Conservation (phyloP, 1,284 basidiomycete species). For the Ceratobasidium papillatum region DNA sequence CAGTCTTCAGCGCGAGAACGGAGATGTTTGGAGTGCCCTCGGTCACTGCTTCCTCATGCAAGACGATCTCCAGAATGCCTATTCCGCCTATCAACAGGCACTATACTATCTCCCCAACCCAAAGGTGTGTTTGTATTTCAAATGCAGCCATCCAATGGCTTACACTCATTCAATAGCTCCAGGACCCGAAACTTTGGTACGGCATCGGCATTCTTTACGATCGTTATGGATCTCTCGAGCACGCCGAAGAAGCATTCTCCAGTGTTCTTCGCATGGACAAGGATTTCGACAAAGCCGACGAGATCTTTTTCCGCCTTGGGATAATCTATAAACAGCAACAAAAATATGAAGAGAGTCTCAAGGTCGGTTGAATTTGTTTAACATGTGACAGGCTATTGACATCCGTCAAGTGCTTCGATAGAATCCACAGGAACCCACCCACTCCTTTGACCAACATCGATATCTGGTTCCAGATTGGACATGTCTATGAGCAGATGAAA, state of each 20-base stretch:
- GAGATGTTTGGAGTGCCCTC: constrained; percentile 93
- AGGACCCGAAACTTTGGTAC: constrained; percentile 99
- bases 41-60: constrained; percentile 99
- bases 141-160: constrained; percentile 22
- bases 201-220: constrained; percentile 99
- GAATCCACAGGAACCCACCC: constrained; percentile 94
- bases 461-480: constrained; percentile 99
- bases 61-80: constrained; percentile 98
- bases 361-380: constrained; percentile 54
- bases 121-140: constrained; percentile 63
- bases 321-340: constrained; percentile 99
- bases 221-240: constrained; percentile 96
- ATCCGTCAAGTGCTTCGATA: constrained; percentile 81
- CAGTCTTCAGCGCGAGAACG: constrained; percentile 87
- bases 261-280: constrained; percentile 94
- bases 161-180: constrained; percentile 39
- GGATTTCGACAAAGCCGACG: constrained; percentile 99
- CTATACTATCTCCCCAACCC: constrained; percentile 95
- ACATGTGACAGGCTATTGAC: not conserved
- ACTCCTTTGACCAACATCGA: constrained; percentile 95
- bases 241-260: constrained; percentile 97
- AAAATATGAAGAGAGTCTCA: constrained; percentile 85
- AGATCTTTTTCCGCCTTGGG: constrained; percentile 96
- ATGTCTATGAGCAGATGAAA: constrained; percentile 97
- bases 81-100: constrained; percentile 98